Percentiles rank a stretch among this genome's conserved stretches.
These are phyloP conservation scores for Leptographium radiaticola DNA, from an alignment of 2,329 filamentous ascomycete genomes.

Conservation along the genomic window DNA sequence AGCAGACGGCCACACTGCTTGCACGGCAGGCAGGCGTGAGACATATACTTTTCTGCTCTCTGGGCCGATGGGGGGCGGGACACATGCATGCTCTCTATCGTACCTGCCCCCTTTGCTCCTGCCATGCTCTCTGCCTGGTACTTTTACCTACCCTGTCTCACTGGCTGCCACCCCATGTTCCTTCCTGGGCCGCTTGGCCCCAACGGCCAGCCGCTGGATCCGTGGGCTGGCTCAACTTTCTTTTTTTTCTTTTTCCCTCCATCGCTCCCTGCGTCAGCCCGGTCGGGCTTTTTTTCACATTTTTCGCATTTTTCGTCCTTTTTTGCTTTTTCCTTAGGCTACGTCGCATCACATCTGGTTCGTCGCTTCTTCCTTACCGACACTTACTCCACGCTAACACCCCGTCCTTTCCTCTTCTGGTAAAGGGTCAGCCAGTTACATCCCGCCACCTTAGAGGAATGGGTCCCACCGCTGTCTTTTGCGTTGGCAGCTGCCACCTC, in stretches of 20 bases:
- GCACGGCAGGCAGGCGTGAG: too few relatives aligned
- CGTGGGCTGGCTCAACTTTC: not conserved
- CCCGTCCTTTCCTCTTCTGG: not conserved
- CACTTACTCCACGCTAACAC: not conserved
- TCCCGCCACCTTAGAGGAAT: not conserved
- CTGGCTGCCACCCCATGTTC: too few relatives aligned
- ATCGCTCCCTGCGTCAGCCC: not conserved
- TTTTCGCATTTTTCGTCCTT: not conserved
- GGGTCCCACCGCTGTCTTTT: not conserved
- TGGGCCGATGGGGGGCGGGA: too few relatives aligned
- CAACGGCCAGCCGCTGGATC: too few relatives aligned
- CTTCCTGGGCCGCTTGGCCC: too few relatives aligned
- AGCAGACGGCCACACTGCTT: too few relatives aligned
- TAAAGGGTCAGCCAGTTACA: not conserved
- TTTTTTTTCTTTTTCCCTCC: too few relatives aligned
- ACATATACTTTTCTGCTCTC: too few relatives aligned
- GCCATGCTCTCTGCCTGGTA: too few relatives aligned
- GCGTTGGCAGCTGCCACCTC: not conserved
- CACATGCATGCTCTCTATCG: too few relatives aligned
- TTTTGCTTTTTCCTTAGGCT: not conserved
- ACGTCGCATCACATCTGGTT: not conserved
- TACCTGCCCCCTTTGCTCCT: too few relatives aligned
- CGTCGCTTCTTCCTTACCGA: not conserved
- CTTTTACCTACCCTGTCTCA: too few relatives aligned
- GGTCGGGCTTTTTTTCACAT: not conserved